Evolutionary conservation across 306 rosid species (phyloP).

Genomic region (Chamaecrista fasciculata): DNA sequence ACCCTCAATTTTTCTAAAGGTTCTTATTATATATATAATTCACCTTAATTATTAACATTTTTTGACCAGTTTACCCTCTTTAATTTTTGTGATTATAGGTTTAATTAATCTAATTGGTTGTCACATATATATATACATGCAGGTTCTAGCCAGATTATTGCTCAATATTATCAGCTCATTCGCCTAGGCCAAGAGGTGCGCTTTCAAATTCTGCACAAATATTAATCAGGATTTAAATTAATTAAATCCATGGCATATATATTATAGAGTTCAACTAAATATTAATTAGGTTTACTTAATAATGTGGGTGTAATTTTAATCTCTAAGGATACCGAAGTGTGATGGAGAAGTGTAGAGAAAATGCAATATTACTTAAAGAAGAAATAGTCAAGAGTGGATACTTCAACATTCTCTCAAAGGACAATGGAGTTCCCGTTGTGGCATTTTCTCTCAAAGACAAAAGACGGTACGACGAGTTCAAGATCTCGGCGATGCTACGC

Average conservation of each 20-base stretch:
- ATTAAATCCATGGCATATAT: too few relatives aligned
- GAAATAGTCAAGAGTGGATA: conserved; percentile 57
- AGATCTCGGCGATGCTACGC: conserved; percentile 49
- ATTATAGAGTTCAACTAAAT: too few relatives aligned
- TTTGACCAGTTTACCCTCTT: too few relatives aligned
- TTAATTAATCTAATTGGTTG: neutral
- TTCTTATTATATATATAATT: neutral
- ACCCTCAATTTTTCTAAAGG: conserved; percentile 50
- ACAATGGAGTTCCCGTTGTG: conserved; percentile 79
- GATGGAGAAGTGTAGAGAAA: conserved; percentile 63
- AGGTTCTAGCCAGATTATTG: conserved; percentile 71
- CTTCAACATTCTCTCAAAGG: conserved; percentile 71
- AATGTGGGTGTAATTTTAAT: too few relatives aligned
- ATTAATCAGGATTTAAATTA: too few relatives aligned
- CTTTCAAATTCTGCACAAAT: too few relatives aligned
- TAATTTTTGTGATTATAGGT: neutral
- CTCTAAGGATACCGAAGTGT: conserved; percentile 46
- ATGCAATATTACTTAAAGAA: conserved; percentile 47
- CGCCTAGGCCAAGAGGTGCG: conserved; percentile 61
- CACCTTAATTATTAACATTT: too few relatives aligned
- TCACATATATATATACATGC: neutral
- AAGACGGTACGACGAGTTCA: conserved; percentile 39
- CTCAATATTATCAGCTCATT: conserved; percentile 63
- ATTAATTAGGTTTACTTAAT: too few relatives aligned
- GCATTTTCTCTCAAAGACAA: conserved; percentile 74